Base-by-base conservation (phyloP, 257 asterid genomes). In the Paraleonurus japonicus region DNA sequence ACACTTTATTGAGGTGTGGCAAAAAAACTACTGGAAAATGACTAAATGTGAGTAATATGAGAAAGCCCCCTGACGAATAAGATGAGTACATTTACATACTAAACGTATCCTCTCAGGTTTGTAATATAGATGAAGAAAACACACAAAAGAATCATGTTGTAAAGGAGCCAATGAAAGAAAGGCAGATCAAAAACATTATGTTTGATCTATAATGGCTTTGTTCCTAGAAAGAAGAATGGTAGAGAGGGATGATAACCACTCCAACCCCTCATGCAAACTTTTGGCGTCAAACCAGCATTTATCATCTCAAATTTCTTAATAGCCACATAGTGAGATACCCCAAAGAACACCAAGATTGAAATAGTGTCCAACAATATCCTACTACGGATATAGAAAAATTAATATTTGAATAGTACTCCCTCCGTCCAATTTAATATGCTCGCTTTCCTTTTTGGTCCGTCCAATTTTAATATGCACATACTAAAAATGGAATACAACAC, bases 211-310 rank as follows among this genome's bases (percentile, higher is more conserved):
- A 17, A 65, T 32, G 59, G 30, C 75, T 48, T 51, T 5, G 58
- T 62, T 45, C 43, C 58, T 43, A 47, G 32, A 16, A 28, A 27
- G n/a, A 35, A 45, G 19, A 33, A 22, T 59, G 53, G 39, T 23
- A 35, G 67, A 24, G 58, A 39, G 17, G 24, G 51, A 55, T 35
- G 22, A 54, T n/a, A 23, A 48, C 55, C 55, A 48, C 24, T 50
- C 20, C 27, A n/a, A 33, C 37, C 61, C 17, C 16, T 55, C 61
- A 24, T 5, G 5, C 23, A 59, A 51, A 39, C 33, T 48, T 22
- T 22, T 58, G 33, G 15, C 17, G 50, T 67, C 41, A 65, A 58
- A 50, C 77, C 51, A 76, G 51, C 71, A 73, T 28, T 57, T 65
- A 59, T 23, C 63, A 55, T 72, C 64, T 30, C 72, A 58, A 47